Base-by-base conservation (phyloP, 1,139 yeast species). In the Suhomyces yuchorum region DNA sequence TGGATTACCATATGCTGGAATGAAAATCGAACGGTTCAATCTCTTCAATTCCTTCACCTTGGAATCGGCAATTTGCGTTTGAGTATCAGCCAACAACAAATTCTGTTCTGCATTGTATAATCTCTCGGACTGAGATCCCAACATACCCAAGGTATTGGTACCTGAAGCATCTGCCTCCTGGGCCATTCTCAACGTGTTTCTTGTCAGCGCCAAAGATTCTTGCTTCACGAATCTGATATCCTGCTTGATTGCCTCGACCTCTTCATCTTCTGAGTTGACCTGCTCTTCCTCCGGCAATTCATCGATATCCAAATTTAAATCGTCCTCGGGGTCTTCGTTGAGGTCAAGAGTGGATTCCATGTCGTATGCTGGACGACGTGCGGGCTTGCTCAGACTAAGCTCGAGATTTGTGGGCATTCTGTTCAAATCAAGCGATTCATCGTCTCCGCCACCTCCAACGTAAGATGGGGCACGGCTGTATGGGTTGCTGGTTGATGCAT, bases 161-260 rank as follows among this genome's bases (percentile, higher is more conserved):
- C 96, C 99, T 8, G 92, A 81, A 47, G 87, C 87, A 65, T 92
- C 97, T 0, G 98, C 97, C 58, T 90, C 95, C 55, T 87, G 87
- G 1, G 97, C 96, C 83, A 89, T 83, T 57, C 87, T 80, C 51
- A 93, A 71, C 0, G 97, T 91, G 58, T 91, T 91, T 59, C 96
- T 78, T 0, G 98, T 87, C 43, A 91, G 83, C 8, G 89, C 85
- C 15, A 91, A 83, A 1, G 97, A 86, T 59, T 90, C 95, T 59
- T 90, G 95, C 65, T 92, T 92, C 41, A 90, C 84, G 62, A 87
- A 91, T 51, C 90, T 76, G 53, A 89, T 87, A 58, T 92, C 92
- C 56, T 87, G 87, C 64, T 88, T 90, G 58, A 93, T 82, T 40
- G 85, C 90, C 61, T 90, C 96, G 17, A 92, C 91, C 55, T 91